Base-by-base conservation (phyloP, 2,329 filamentous ascomycete species). In the Drechslera avenae region DNA sequence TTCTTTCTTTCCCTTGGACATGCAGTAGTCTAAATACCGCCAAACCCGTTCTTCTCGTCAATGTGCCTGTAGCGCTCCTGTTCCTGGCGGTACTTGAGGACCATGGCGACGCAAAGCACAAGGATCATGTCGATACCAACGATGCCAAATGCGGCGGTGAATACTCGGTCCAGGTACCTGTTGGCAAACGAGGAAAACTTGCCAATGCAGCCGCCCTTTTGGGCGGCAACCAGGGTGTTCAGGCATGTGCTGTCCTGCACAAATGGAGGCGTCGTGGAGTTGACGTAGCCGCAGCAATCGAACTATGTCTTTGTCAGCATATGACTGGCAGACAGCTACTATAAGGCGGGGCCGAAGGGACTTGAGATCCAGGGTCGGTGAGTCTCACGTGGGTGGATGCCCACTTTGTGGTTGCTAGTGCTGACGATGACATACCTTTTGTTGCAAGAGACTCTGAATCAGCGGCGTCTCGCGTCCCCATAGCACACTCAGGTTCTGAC, bases 71-170 rank as follows among this genome's bases (percentile, higher is more conserved):
- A 94, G 52, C 90, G 81, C 73, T 89, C 86, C 66, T 85, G 84
- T 77, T 94, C 90, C 75, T 88, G 89, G 68, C 89, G 85, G 64
- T 91, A 86, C 80, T 91, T 92, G 64, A 91, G 79, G 36, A 94
- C 79, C 74, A 90, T 91, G 23, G 87, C 86, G 10, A 87, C 85
- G 60, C 84, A 83, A 48, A 93, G 77, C 59, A 93, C 76, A 40
- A 93, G 78, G 43, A 90, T 66, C 34, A 81, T 82, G 67, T 91
- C 86, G 74, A 62, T 71, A 76, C 85, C 89, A 54, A 92, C 89
- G 71, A 93, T 85, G 55, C 88, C 90, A 70, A 94, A 94, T 46
- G 88, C 80, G 18, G 84, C 85, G 1, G 90, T 94, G 73, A 93
- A 94, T 67, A 93, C 84, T 48, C 85, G 75, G 73, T 91, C 88